Base-by-base conservation (phyloP, 2,329 filamentous ascomycete species). In the Lachnum nothofagi region DNA sequence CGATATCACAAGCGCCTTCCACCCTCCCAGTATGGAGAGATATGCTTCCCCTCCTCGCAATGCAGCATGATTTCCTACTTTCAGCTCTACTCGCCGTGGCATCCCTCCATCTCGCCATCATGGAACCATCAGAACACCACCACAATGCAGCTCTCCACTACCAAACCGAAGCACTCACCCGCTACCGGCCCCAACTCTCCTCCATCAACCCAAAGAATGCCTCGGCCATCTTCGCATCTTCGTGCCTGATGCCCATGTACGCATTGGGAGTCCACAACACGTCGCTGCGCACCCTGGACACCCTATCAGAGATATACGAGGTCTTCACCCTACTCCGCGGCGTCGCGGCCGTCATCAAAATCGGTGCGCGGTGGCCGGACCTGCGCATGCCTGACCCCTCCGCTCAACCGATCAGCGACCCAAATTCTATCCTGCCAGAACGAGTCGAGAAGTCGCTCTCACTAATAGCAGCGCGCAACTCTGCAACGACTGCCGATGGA, bases 31-130 rank as follows among this genome's bases (percentile, higher is more conserved):
- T 41, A 31, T 54, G 52, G 45, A 48, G 45, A 19, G 35, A 49
- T 37, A 20, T 22, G 3, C 8, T 56, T 20, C 54, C 54, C 4
- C 22, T 6, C 5, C 14, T 56, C 23, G 46, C 51, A 4, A 48
- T 54, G 14, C 23, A 48, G 25, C 38, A 52, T 10, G 43, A 44
- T 8, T 56, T 44, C 16, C 46, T 56, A 7, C 33, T 54, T 7
- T 52, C 44, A 1, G 29, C 48, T 17, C 10, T 56, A 14, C 37
- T 56, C 14, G 49, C 51, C 4, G 16, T 54, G 23, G 43, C 54
- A 5, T 46, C 51, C 10, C 46, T 56, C 8, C 54, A 54, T 33
- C 23, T 56, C 2, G 39, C 43, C n/a, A 23, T 44, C 24, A 10
- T 45, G 3, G 3, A 40, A 14, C 54, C 48, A 5, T 49, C 46